Conservation (phyloP, 106 monocot genomes). For the Dendrobium catenatum region DNA sequence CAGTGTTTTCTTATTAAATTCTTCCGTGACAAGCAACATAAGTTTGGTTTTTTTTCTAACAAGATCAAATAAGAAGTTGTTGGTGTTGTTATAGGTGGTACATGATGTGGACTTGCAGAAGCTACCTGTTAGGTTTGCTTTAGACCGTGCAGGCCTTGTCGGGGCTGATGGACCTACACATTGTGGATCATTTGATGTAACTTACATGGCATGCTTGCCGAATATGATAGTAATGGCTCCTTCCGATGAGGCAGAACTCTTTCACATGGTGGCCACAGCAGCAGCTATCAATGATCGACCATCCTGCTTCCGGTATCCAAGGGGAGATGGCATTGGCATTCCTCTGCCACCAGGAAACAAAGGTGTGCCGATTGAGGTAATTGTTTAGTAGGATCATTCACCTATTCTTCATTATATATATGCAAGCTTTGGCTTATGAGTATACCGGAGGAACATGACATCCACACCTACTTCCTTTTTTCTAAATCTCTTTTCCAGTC, state of each 20-base stretch:
- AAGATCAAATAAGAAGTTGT: not conserved
- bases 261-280: slow-evolving; percentile 97
- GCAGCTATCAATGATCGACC: slow-evolving; percentile 80
- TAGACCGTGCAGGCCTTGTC: slow-evolving; percentile 91
- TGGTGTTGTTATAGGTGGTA: slow-evolving; percentile 47
- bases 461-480: too few species aligned
- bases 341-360: slow-evolving; percentile 76
- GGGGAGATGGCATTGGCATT: slow-evolving; percentile 79
- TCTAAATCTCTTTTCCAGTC: too few species aligned
- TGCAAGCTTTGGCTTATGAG: too few species aligned
- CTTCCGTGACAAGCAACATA: too few species aligned
- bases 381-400: not conserved
- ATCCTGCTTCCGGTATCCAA: slow-evolving; percentile 84
- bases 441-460: too few species aligned
- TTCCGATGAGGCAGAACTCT: slow-evolving; percentile 86
- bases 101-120: slow-evolving; percentile 97
- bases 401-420: not conserved
- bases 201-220: slow-evolving; percentile 92
- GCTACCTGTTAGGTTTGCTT: slow-evolving; percentile 88
- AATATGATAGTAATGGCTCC: slow-evolving; percentile 99
- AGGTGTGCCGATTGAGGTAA: slow-evolving; percentile 87
- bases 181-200: slow-evolving; percentile 84
- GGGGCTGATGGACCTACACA: slow-evolving; percentile 97
- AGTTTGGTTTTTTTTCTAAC: not conserved
- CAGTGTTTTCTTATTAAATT: too few species aligned